Conservation (phyloP, 2,329 filamentous ascomycete species). For the Laburnicola sp. region DNA sequence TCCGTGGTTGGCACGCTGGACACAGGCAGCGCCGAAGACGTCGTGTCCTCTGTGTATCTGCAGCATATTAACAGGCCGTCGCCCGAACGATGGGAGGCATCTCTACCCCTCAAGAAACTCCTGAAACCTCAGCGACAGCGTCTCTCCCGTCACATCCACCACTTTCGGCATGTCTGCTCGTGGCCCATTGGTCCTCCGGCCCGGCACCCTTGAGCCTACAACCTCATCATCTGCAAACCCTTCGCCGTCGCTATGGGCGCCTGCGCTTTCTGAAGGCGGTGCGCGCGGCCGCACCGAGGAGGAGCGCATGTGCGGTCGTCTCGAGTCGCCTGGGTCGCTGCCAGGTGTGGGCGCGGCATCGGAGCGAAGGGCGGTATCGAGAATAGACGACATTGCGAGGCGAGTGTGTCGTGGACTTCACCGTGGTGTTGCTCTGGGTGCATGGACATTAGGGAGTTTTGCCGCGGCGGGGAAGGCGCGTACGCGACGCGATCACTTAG, state of each 20-base stretch:
- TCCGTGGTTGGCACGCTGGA: conserved; percentile 74
- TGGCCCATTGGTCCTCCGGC: conserved; percentile 46
- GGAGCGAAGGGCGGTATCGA: conserved; percentile 55
- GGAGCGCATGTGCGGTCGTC: conserved; percentile 47
- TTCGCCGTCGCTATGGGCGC: conserved; percentile 59
- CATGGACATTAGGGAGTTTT: conserved; percentile 17
- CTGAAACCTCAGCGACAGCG: conserved; percentile 76
- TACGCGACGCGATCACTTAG: conserved; percentile 12
- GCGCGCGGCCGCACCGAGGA: conserved; percentile 61
- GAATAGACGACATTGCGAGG: conserved; percentile 55
- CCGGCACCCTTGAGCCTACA: conserved; percentile 54
- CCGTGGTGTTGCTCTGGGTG: conserved; percentile 9
- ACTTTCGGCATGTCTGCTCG: conserved; percentile 68
- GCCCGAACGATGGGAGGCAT: background rate
- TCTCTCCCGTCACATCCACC: conserved; percentile 74
- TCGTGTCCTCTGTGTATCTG: conserved; percentile 69
- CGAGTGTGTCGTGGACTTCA: conserved; percentile 11
- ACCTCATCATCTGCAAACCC: conserved; percentile 65
- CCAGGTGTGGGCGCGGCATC: conserved; percentile 48
- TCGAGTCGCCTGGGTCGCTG: conserved; percentile 41
- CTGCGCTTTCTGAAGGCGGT: conserved; percentile 56
- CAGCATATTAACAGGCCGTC: conserved; percentile 13
- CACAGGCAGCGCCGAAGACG: conserved; percentile 63
- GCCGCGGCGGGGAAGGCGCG: conserved; percentile 12
- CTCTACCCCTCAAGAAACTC: conserved; percentile 75